Percentiles rank a stretch among this genome's conserved stretches.
These are phyloP conservation scores for Sugiyamaella floridensis DNA, from an alignment of 805 yeast genomes.

Conservation along the genomic window DNA sequence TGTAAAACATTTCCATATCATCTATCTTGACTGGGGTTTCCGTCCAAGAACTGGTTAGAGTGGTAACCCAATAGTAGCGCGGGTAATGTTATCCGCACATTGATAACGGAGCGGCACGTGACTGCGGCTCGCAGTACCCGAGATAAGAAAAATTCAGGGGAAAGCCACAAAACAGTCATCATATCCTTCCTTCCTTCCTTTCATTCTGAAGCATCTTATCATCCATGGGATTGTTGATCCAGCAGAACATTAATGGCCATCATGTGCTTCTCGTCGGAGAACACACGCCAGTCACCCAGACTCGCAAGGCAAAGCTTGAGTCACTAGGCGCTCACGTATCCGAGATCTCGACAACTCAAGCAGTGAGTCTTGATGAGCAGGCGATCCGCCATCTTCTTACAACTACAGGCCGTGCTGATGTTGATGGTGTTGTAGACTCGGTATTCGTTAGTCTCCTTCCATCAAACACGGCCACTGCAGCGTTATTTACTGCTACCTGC, in stretches of 20 bases:
- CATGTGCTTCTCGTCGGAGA: slow-evolving; percentile 52
- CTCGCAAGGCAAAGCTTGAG: slow-evolving; percentile 42
- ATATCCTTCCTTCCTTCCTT: not conserved
- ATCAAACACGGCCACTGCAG: slow-evolving; percentile 17
- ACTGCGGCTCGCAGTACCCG: not conserved
- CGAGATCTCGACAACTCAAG: not conserved
- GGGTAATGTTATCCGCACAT: not conserved
- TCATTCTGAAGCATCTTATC: not conserved
- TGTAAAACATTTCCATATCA: too few species aligned
- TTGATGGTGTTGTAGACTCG: slow-evolving; percentile 61
- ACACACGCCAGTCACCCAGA: slow-evolving; percentile 36
- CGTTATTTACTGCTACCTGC: slow-evolving; percentile 40
- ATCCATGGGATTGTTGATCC: slow-evolving; percentile 14
- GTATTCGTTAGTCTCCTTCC: slow-evolving; percentile 56
- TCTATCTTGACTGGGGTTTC: too few species aligned
- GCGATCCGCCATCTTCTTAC: slow-evolving; percentile 29
- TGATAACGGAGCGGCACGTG: not conserved
- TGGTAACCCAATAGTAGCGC: too few species aligned
- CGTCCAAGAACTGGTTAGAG: too few species aligned
- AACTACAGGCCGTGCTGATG: slow-evolving; percentile 54
- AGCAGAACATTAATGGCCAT: slow-evolving; percentile 34
- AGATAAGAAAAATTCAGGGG: not conserved
- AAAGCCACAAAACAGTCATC: too few species aligned
- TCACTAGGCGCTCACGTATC: slow-evolving; percentile 5
- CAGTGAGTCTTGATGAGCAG: not conserved